Base-by-base conservation (phyloP, 495 filamentous ascomycete genomes). In the Oidiodendron maius region DNA sequence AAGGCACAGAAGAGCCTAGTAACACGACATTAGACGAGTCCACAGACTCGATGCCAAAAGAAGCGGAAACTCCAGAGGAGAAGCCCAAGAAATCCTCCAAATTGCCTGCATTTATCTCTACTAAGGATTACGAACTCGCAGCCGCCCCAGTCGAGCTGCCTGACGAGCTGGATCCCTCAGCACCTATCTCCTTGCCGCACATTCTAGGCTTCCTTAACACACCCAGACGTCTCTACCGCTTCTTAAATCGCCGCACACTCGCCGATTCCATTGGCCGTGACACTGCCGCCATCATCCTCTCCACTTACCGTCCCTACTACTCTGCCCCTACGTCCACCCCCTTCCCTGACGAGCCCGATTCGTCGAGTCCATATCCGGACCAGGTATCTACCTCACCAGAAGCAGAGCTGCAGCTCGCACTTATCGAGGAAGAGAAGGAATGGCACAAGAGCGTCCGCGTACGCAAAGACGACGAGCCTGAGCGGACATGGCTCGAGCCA, bases 201-300 rank as follows among this genome's bases (percentile, higher is more conserved):
- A 76, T 97, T 41, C 85, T 99, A 22, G 93, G 93, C 50, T 94
- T 99, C 71, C 66, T 90, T 40, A 91, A 94, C 66, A 96, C 90
- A 0, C 88, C 89, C 0, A 87, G 80, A 53, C 81, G 93, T 28
- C 61, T 96, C 43, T 86, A 87, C 59, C 88, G 93, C 38, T 99
- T 89, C 75, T 71, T 99, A 34, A 96, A 81, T 62, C 84, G 88
- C 40, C 87, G 94, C 12, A 65, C 78, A 36, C 73, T 96, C 15
- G 94, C 94, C 36, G 91, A 99, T 57, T 71, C 80, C 4, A 82
- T 95, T 46, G 94, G 93, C 36, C 84, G 87, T n/a, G 80, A 95
- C 40, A 87, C 90, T 25, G 94, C 91, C 1, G 84, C 86, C 28
- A 76, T 87, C 17, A 90, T 91, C 23, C 72, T 97, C 4, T 84